Evolutionary conservation across 768 basidiomycete species (phyloP).

Genomic region (Galerina sulciceps): DNA sequence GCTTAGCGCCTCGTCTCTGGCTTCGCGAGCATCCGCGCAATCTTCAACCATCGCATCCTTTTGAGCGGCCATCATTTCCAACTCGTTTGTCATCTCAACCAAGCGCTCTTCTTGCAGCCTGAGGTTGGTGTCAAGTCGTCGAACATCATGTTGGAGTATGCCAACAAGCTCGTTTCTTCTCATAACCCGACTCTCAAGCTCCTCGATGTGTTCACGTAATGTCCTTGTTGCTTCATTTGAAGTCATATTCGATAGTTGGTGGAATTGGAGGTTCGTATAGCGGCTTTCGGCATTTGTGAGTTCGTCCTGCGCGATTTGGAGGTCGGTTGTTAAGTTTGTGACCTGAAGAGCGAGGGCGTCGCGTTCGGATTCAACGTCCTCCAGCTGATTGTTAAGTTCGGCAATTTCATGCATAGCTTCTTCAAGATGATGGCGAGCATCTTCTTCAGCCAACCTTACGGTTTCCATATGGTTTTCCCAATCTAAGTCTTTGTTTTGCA

Average conservation of each 20-base stretch:
- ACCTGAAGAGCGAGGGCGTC: constrained; percentile 68
- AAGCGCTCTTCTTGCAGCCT: constrained; percentile 76
- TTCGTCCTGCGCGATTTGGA: constrained; percentile 55
- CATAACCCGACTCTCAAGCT: constrained; percentile 67
- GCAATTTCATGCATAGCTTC: constrained; percentile 47
- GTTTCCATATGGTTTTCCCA: constrained; percentile 34
- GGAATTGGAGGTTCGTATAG: constrained; percentile 63
- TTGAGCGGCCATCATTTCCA: constrained; percentile 67
- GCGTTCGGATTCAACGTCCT: constrained; percentile 66
- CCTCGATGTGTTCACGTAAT: constrained; percentile 67
- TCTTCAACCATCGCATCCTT: constrained; percentile 86
- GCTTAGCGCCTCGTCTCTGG: constrained; percentile 65
- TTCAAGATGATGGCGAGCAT: constrained; percentile 40
- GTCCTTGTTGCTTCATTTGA: constrained; percentile 55
- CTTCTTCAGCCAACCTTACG: constrained; percentile 38
- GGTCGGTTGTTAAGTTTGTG: constrained; percentile 64
- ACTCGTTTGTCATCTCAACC: constrained; percentile 68
- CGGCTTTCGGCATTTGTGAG: constrained; percentile 61
- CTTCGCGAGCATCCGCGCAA: constrained; percentile 76
- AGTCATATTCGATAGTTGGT: constrained; percentile 70
- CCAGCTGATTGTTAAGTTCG: constrained; percentile 49
- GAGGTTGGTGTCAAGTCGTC: constrained; percentile 75
- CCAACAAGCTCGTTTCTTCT: constrained; percentile 77
- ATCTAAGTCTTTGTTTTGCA: constrained; percentile 35
- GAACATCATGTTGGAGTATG: constrained; percentile 79